Percentiles rank a stretch among this genome's conserved stretches.
These are phyloP conservation scores for Lepidium didymum DNA, from an alignment of 345 rosid genomes.

Conservation along the genomic window DNA sequence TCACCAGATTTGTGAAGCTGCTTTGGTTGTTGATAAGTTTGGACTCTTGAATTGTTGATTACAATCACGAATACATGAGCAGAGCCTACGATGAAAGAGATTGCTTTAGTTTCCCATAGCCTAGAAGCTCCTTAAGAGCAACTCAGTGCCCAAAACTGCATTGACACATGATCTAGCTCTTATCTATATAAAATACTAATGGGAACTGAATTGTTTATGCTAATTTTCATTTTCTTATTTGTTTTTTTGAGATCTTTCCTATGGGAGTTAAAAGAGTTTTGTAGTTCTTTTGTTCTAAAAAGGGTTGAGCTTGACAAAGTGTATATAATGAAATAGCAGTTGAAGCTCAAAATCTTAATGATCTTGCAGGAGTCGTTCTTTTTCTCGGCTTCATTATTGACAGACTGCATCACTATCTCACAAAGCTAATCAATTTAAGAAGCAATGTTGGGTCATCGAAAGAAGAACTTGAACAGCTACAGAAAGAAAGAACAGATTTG, in stretches of 20 bases:
- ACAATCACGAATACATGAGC: neutral
- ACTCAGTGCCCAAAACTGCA: neutral
- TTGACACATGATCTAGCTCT: neutral
- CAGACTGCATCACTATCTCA: slow-evolving; percentile 78
- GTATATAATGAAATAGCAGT: neutral
- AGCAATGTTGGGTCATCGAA: slow-evolving; percentile 54
- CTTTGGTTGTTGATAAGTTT: neutral
- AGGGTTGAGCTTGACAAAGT: neutral
- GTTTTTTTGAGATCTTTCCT: neutral
- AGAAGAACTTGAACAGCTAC: slow-evolving; percentile 61
- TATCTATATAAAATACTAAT: neutral
- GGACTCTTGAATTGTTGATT: neutral
- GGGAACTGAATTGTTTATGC: neutral
- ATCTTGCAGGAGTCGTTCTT: slow-evolving; percentile 68
- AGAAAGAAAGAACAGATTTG: slow-evolving; percentile 51
- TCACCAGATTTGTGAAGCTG: neutral
- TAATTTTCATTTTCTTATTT: neutral
- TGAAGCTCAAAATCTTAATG: slow-evolving; percentile 1
- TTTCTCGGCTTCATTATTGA: slow-evolving; percentile 88
- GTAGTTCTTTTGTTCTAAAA: neutral
- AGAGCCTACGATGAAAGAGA: neutral
- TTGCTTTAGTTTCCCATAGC: neutral
- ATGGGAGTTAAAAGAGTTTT: neutral
- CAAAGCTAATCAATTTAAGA: slow-evolving; percentile 57
- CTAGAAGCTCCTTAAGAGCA: neutral